Percentiles rank a stretch among this genome's conserved stretches.
phyloP scores from a whole-genome alignment of 495 filamentous ascomycete species.

The Bacidia gigantensis region DNA sequence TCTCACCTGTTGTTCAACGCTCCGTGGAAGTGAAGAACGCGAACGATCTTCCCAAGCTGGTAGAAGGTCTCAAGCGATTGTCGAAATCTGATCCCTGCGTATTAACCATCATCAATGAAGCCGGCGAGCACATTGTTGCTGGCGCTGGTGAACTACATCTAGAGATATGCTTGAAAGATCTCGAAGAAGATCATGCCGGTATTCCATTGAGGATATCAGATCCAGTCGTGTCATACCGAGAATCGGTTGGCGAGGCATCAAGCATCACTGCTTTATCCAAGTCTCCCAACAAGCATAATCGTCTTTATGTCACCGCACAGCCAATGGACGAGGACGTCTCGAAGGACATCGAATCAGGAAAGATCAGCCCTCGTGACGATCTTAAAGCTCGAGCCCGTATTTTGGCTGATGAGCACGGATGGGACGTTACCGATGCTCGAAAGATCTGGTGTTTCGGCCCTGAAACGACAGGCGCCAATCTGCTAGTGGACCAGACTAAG shows the following conservation, averaged over 20 bases:
- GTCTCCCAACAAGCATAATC: slow-evolving; percentile 99
- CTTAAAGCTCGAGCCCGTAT: slow-evolving; percentile 97
- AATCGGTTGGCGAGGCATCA: slow-evolving; percentile 70
- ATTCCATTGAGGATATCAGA: slow-evolving; percentile 92
- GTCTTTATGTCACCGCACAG: slow-evolving; percentile 86
- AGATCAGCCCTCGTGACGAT: slow-evolving; percentile 91
- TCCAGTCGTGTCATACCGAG: slow-evolving; percentile 94
- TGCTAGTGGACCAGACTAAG: slow-evolving; percentile 99
- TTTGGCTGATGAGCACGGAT: slow-evolving; percentile 91
- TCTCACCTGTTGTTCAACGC: slow-evolving; percentile 95
- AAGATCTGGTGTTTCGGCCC: slow-evolving; percentile 99
- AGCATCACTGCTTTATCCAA: slow-evolving; percentile 97
- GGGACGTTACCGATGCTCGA: slow-evolving; percentile 99
- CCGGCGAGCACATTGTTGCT: slow-evolving; percentile 97
- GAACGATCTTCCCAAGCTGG: slow-evolving; percentile 97
- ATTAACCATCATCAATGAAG: slow-evolving; percentile 70
- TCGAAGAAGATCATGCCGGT: slow-evolving; percentile 98
- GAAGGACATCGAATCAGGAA: slow-evolving; percentile 80
- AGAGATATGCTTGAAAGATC: slow-evolving; percentile 99
- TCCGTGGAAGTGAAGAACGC: slow-evolving; percentile 99
- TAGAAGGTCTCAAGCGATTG: slow-evolving; percentile 99
- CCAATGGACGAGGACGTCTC: slow-evolving; percentile 85
- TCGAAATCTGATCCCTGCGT: slow-evolving; percentile 99
- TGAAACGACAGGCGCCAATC: slow-evolving; percentile 92
- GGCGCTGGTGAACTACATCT: slow-evolving; percentile 98